Conservation (phyloP, 192 early-diverging fungal species). For the Rhizophagus sp. region DNA sequence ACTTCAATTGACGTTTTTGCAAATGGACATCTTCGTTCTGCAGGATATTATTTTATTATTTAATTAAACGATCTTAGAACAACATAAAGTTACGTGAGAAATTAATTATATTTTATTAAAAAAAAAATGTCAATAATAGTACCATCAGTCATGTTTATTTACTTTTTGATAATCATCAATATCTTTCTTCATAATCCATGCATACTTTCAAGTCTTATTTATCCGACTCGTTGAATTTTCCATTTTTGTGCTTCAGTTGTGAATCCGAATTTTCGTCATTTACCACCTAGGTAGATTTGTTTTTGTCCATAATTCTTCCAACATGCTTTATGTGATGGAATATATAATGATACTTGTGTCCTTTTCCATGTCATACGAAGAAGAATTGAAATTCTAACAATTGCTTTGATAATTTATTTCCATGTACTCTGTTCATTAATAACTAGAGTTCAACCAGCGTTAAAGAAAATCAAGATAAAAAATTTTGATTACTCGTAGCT, state of each 20-base stretch:
- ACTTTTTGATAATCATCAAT: slow-evolving; percentile 49
- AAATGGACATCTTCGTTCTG: slow-evolving; percentile 58
- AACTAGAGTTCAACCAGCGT: slow-evolving; percentile 27
- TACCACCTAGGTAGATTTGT: slow-evolving; percentile 46
- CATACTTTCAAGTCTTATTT: slow-evolving; percentile 66
- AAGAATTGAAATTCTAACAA: slow-evolving; percentile 70
- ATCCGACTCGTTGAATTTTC: slow-evolving; percentile 61
- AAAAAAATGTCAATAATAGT: not conserved
- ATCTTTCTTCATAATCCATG: slow-evolving; percentile 49
- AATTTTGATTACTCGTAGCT: not conserved
- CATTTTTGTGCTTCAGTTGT: slow-evolving; percentile 56
- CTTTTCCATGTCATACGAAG: slow-evolving; percentile 56
- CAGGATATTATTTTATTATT: too few relatives aligned
- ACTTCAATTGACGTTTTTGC: slow-evolving; percentile 62
- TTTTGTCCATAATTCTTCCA: slow-evolving; percentile 59
- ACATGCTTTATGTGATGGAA: slow-evolving; percentile 49
- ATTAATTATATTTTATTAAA: slow-evolving; percentile 13
- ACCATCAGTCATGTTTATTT: not conserved
- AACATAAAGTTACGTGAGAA: slow-evolving; percentile 10
- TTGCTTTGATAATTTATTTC: slow-evolving; percentile 62
- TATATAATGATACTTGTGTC: slow-evolving; percentile 48
- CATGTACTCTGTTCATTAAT: slow-evolving; percentile 53
- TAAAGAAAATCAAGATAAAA: not conserved
- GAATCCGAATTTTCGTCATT: slow-evolving; percentile 71
- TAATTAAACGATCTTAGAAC: too few relatives aligned